phyloP scores from a whole-genome alignment of 192 early-diverging fungal species.

The Coemansia sp. region DNA sequence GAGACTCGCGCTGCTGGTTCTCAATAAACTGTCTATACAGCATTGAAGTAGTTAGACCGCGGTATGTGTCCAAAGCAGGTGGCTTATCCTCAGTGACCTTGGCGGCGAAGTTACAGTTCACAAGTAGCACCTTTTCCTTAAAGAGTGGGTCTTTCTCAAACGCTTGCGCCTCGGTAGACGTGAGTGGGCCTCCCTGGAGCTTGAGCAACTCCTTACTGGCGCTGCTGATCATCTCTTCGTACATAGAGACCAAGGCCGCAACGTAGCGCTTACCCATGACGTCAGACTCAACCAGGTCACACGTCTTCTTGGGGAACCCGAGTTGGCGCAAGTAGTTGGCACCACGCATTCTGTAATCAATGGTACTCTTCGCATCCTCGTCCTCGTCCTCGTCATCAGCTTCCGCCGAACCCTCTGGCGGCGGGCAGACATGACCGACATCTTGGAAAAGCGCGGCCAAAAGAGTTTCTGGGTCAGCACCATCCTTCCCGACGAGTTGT shows the following conservation, averaged over 20 bases:
- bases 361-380: no score
- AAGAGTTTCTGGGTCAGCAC: conserved; percentile 52
- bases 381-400: no score
- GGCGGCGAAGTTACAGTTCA: conserved; percentile 58
- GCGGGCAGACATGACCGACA: no score
- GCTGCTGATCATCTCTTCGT: conserved; percentile 36
- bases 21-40: no score
- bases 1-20: no score
- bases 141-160: conserved; percentile 58
- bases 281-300: conserved; percentile 56
- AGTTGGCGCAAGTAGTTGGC: conserved; percentile 47
- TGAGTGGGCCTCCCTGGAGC: conserved; percentile 58
- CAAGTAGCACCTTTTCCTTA: conserved; percentile 54
- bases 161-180: conserved; percentile 37
- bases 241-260: conserved; percentile 44
- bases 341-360: no score
- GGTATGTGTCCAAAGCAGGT: conserved; percentile 53
- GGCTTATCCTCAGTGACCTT: conserved; percentile 16
- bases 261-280: conserved; percentile 57
- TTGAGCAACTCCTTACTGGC: conserved; percentile 58
- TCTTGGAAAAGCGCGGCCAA: conserved; percentile 51
- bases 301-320: conserved; percentile 57
- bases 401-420: no score
- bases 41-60: conserved; percentile 18
- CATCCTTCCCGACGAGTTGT: conserved; percentile 33